Evolutionary conservation across 768 basidiomycete genomes (phyloP).

Genomic region (Psilocybe cubensis): DNA sequence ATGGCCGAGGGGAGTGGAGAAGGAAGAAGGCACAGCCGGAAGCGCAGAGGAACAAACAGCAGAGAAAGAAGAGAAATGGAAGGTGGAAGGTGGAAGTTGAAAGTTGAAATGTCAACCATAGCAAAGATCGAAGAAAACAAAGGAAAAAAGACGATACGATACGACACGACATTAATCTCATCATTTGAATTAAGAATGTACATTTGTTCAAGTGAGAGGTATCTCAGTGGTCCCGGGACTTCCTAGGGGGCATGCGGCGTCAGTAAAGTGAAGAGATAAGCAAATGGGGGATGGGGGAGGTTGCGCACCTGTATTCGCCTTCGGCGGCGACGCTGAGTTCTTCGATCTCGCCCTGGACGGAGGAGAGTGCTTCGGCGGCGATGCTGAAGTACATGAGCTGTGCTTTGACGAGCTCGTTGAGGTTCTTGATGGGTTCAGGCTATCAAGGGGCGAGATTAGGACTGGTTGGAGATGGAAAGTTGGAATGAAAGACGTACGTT

Average conservation of each 20-base stretch:
- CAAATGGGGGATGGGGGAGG: neutral
- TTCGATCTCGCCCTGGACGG: slow-evolving; percentile 89
- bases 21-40: too few species aligned
- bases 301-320: slow-evolving; percentile 85
- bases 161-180: neutral
- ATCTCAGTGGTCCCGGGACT: slow-evolving; percentile 89
- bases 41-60: too few species aligned
- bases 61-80: too few species aligned
- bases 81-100: too few species aligned
- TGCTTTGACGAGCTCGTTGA: slow-evolving; percentile 91
- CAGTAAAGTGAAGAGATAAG: neutral
- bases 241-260: slow-evolving; percentile 45
- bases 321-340: slow-evolving; percentile 93
- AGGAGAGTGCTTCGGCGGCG: slow-evolving; percentile 81
- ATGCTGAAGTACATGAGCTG: slow-evolving; percentile 79
- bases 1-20: too few species aligned
- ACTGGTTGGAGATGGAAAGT: neutral
- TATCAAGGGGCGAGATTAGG: slow-evolving; percentile 32
- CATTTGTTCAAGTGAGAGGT: slow-evolving; percentile 39
- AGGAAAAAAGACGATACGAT: neutral
- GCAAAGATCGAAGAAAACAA: neutral
- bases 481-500: slow-evolving; percentile 64
- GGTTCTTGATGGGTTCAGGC: slow-evolving; percentile 96
- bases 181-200: too few species aligned
- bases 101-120: too few species aligned